A percentile compares a stretch with the other conserved stretches of the same genome.
phyloP scores from a whole-genome alignment of 129 eudicot species.

The Dittrichia graveolens region DNA sequence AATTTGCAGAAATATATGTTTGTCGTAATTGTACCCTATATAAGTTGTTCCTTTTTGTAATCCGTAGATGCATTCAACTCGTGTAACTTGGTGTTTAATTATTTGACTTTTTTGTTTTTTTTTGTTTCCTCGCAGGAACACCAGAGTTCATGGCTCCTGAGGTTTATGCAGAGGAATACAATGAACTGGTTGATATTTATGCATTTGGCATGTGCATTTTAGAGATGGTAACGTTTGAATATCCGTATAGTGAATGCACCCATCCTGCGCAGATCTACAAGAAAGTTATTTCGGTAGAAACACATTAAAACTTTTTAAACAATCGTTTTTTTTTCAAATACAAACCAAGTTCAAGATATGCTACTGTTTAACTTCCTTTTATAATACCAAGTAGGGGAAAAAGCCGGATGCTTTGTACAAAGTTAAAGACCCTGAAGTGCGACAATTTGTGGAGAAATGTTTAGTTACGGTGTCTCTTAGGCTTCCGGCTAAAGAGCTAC shows the following conservation, averaged over 20 bases:
- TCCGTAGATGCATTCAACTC: background rate
- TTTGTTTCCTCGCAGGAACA: conserved; percentile 53
- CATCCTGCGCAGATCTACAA: conserved; percentile 96
- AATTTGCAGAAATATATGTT: no score
- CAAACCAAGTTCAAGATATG: background rate
- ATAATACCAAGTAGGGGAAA: conserved; percentile 55
- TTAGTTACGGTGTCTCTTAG: conserved; percentile 74
- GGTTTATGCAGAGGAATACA: conserved; percentile 90
- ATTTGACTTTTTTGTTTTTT: no score
- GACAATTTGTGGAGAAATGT: conserved; percentile 84
- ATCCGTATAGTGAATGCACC: conserved; percentile 92
- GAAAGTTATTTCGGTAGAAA: conserved; percentile 89
- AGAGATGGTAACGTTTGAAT: conserved; percentile 96
- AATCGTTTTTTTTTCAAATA: background rate
- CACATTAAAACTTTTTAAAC: background rate
- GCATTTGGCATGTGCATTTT: conserved; percentile 98
- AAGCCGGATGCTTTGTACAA: conserved; percentile 80
- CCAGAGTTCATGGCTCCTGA: conserved; percentile 99
- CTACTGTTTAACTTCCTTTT: background rate
- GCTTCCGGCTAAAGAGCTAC: conserved; percentile 78
- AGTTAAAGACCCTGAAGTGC: conserved; percentile 76
- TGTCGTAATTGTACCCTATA: no score
- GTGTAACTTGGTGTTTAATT: no score
- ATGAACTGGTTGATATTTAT: conserved; percentile 87
- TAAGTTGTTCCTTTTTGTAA: background rate